A percentile compares a stretch with the other conserved stretches of the same genome.
These are phyloP conservation scores for Ramichloridium luteum DNA, from an alignment of 2,329 filamentous ascomycete genomes.

Conservation along the genomic window DNA sequence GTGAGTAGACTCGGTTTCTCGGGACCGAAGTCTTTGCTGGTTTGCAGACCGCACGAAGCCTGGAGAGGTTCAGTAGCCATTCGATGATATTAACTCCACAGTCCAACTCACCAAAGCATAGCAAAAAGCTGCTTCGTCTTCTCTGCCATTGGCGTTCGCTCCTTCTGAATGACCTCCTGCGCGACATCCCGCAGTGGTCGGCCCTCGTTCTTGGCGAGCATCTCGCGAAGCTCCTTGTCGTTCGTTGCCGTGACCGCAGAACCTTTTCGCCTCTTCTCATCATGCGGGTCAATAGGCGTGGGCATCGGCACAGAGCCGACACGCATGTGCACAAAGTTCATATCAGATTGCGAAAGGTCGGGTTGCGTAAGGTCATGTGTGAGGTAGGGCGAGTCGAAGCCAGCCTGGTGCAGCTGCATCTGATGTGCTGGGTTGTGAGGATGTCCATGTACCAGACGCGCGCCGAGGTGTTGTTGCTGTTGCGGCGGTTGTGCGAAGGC, in stretches of 20 bases:
- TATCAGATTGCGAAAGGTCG: conserved; percentile 13
- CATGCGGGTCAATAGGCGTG: conserved; percentile 21
- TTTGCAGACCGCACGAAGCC: conserved; percentile 61
- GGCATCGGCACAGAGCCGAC: conserved; percentile 18
- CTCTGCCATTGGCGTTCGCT: conserved; percentile 69
- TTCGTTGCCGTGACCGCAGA: conserved; percentile 64
- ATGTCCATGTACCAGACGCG: conserved; percentile 9
- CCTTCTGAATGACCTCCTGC: conserved; percentile 62
- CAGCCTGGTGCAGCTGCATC: conserved; percentile 13
- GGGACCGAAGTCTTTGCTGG: conserved; percentile 77
- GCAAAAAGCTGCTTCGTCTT: conserved; percentile 76
- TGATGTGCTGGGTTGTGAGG: conserved; percentile 15
- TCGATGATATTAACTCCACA: no score
- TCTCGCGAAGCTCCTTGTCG: conserved; percentile 65
- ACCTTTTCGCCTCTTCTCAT: conserved; percentile 40
- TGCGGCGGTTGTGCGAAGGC: conserved; percentile 12
- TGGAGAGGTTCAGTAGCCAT: conserved; percentile 28
- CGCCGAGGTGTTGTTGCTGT: conserved; percentile 3
- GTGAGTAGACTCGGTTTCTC: conserved; percentile 83
- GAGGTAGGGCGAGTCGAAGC: conserved; percentile 18
- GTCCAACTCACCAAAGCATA: conserved; percentile 64
- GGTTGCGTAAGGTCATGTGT: background rate
- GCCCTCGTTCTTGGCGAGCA: conserved; percentile 57
- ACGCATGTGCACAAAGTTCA: conserved; percentile 16
- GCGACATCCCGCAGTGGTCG: conserved; percentile 60